phyloP scores from a whole-genome alignment of 768 basidiomycete species.

The Mycena vulgaris region DNA sequence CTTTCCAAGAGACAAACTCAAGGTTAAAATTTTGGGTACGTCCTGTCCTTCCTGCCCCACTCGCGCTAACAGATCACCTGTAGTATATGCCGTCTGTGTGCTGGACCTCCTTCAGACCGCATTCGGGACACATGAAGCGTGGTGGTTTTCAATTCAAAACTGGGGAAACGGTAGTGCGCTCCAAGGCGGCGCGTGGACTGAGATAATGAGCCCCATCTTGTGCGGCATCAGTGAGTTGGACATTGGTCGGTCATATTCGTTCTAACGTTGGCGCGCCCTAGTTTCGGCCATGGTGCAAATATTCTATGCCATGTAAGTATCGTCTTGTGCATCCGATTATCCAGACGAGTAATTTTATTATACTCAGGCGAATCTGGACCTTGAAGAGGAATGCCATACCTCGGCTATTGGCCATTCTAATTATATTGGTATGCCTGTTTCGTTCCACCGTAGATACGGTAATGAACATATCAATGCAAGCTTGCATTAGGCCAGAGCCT shows the following conservation, averaged over 20 bases:
- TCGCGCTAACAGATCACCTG: neutral
- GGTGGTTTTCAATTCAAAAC: constrained; percentile 22
- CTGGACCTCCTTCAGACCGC: constrained; percentile 17
- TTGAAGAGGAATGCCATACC: neutral
- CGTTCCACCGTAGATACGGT: neutral
- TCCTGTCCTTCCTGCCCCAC: neutral
- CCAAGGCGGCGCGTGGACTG: constrained; percentile 13
- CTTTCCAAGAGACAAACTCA: neutral
- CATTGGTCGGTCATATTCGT: neutral
- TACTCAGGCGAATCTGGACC: constrained; percentile 12
- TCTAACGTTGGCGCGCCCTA: neutral
- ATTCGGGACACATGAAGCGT: constrained; percentile 21
- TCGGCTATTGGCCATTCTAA: neutral
- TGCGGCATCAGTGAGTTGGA: constrained; percentile 15
- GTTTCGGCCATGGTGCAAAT: constrained; percentile 19
- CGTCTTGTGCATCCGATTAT: neutral
- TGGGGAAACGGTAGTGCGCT: constrained; percentile 21
- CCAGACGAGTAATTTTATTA: too few species aligned
- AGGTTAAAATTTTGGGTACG: constrained; percentile 5
- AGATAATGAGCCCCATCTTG: constrained; percentile 3
- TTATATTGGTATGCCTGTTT: constrained; percentile 11
- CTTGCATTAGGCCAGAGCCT: constrained; percentile 6
- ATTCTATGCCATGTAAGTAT: constrained; percentile 15
- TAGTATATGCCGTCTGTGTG: constrained; percentile 7
- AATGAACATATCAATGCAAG: too few species aligned